Conservation (phyloP, 2,329 filamentous ascomycete species). For the Emmonsiellopsis sp. region DNA sequence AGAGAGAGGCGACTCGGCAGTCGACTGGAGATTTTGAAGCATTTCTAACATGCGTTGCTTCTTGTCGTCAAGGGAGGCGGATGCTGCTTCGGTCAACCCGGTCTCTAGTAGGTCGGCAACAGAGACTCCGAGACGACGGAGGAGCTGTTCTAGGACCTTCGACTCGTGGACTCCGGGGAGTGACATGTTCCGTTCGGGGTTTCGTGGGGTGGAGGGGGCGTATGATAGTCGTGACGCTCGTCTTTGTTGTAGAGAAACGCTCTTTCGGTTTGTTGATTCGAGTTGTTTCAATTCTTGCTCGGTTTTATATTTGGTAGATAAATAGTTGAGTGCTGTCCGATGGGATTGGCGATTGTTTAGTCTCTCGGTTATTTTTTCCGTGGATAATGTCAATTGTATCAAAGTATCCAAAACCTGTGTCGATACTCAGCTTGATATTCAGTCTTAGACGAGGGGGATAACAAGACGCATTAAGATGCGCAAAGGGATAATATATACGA, state of each 20-base stretch:
- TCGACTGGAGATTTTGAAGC: constrained; percentile 18
- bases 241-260: constrained; percentile 8
- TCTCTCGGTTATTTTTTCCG: constrained; percentile 19
- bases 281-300: constrained; percentile 18
- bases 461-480: constrained; percentile 26
- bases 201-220: constrained; percentile 9
- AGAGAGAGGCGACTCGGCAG: constrained; percentile 23
- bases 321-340: constrained; percentile 24
- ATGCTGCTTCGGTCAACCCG: constrained; percentile 13
- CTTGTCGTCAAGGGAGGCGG: constrained; percentile 21
- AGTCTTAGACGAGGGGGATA: background rate
- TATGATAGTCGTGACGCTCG: constrained; percentile 19
- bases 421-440: constrained; percentile 9
- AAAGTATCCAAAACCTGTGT: constrained; percentile 25
- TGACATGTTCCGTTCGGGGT: constrained; percentile 7
- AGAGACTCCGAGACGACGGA: constrained; percentile 27
- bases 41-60: constrained; percentile 21
- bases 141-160: constrained; percentile 21
- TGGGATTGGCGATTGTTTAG: constrained; percentile 26
- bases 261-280: constrained; percentile 12
- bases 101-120: constrained; percentile 19
- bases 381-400: constrained; percentile 25
- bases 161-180: constrained; percentile 12
- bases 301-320: constrained; percentile 23
- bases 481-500: constrained; percentile 14